Percentiles rank a stretch among this genome's conserved stretches.
Evolutionary conservation across 331 rosid genomes (phyloP).

Genomic region (Arachis monticola): DNA sequence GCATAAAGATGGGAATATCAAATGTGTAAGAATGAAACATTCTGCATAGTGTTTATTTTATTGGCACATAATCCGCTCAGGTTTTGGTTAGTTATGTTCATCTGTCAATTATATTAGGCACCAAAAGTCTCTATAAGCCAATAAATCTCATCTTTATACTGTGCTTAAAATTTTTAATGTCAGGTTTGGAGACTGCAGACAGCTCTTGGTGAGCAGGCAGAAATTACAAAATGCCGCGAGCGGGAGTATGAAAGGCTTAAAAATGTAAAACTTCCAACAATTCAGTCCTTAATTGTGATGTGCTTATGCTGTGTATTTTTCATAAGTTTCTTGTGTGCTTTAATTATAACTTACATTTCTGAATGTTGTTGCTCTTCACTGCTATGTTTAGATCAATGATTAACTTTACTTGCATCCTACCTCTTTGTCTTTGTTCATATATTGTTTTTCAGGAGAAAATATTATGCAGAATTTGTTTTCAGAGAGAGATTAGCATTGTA

Average conservation of each 20-base stretch:
- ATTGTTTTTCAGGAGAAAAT: constrained; percentile 79
- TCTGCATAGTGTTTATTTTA: constrained; percentile 2
- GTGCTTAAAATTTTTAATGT: constrained; percentile 28
- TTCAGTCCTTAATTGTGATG: constrained; percentile 11
- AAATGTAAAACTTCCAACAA: constrained; percentile 64
- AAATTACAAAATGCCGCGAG: constrained; percentile 92
- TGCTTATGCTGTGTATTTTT: constrained; percentile 34
- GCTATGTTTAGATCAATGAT: constrained; percentile 22
- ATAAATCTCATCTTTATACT: constrained; percentile 21
- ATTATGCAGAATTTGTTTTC: constrained; percentile 90
- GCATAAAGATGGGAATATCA: too few relatives aligned
- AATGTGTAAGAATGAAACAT: too few relatives aligned
- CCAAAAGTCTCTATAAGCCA: constrained; percentile 6
- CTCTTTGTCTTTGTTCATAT: constrained; percentile 24
- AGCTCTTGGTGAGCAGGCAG: constrained; percentile 97
- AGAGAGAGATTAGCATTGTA: constrained; percentile 83
- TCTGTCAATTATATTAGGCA: constrained; percentile 4
- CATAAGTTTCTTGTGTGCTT: neutral
- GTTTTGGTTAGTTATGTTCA: constrained; percentile 13
- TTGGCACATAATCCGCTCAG: neutral
- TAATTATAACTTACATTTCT: neutral
- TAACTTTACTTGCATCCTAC: neutral
- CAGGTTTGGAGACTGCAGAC: constrained; percentile 99
- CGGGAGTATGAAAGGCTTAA: constrained; percentile 96
- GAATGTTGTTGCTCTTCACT: constrained; percentile 21